Percentiles rank a stretch among this genome's conserved stretches.
phyloP scores from a whole-genome alignment of 352 stramenopile species.

The Vaucheria bursata region DNA sequence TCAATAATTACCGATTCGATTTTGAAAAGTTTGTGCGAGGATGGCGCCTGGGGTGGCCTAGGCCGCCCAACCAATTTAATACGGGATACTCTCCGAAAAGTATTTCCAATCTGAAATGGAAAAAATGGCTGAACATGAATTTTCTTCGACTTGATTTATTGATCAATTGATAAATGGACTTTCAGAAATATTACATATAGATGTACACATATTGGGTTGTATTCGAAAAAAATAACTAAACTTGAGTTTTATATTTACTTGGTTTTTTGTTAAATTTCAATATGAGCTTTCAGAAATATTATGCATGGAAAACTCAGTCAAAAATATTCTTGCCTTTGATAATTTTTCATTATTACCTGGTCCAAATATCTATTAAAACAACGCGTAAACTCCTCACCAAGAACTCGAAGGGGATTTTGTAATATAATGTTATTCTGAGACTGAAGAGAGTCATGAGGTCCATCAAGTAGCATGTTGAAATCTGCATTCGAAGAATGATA shows the following conservation, averaged over 20 bases:
- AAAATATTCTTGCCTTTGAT: too few species aligned
- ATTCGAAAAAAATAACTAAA: conserved; percentile 12
- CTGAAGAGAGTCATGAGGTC: neutral
- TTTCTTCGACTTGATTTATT: neutral
- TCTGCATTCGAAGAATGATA: too few species aligned
- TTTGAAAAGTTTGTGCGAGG: conserved; percentile 6
- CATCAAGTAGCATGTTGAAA: too few species aligned
- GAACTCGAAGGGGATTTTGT: conserved; percentile 1
- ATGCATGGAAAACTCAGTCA: too few species aligned
- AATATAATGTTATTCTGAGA: neutral
- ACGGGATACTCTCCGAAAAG: conserved; percentile 18
- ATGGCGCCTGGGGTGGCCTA: neutral
- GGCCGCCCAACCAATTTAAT: conserved; percentile 25
- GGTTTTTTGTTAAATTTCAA: neutral
- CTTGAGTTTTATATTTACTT: neutral
- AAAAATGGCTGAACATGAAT: neutral
- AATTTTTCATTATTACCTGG: conserved; percentile 21
- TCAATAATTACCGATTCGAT: conserved; percentile 24
- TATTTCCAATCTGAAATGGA: conserved; percentile 2
- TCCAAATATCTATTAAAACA: conserved; percentile 32
- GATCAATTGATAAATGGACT: neutral
- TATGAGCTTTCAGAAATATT: neutral
- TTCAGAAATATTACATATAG: neutral
- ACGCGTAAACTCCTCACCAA: conserved; percentile 32
- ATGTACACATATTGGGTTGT: neutral